A percentile compares a stretch with the other conserved stretches of the same genome.
phyloP scores from a whole-genome alignment of 768 basidiomycete genomes.

The Sistotremastrum suecicum region DNA sequence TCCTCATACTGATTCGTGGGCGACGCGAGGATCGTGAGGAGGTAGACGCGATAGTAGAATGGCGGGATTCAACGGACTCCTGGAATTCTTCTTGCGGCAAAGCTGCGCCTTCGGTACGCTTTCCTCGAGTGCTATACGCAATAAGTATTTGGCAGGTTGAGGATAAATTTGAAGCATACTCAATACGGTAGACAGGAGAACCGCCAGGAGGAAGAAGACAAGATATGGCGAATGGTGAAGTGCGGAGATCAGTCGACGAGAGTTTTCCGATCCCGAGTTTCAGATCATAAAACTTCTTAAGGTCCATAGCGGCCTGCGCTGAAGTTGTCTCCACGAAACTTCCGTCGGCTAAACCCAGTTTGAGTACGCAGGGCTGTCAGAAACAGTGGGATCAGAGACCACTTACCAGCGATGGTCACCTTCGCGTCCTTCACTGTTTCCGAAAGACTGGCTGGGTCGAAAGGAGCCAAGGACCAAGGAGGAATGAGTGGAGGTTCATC shows the following conservation, averaged over 20 bases:
- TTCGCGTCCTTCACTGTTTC: too few relatives aligned
- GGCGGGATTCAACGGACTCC: slow-evolving; percentile 7
- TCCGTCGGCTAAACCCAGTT: slow-evolving; percentile 39
- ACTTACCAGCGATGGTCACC: too few relatives aligned
- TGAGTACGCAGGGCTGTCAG: too few relatives aligned
- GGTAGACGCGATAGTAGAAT: too few relatives aligned
- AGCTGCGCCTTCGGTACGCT: slow-evolving; percentile 5
- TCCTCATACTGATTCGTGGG: too few relatives aligned
- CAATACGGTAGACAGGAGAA: neutral
- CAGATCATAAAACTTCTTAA: slow-evolving; percentile 66
- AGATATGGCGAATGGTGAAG: slow-evolving; percentile 49
- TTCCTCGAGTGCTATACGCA: slow-evolving; percentile 11
- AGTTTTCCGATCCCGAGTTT: slow-evolving; percentile 44
- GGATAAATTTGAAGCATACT: neutral
- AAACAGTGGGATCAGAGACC: too few relatives aligned
- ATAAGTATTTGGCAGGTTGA: slow-evolving; percentile 2
- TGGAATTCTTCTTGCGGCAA: slow-evolving; percentile 6
- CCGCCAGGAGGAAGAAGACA: neutral
- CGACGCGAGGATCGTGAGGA: too few relatives aligned
- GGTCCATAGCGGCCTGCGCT: slow-evolving; percentile 57
- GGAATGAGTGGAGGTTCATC: too few relatives aligned
- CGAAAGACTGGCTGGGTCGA: too few relatives aligned
- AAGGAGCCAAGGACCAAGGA: too few relatives aligned
- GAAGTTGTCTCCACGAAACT: slow-evolving; percentile 73
- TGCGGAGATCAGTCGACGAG: slow-evolving; percentile 56